Conservation (phyloP, 495 filamentous ascomycete species). For the Talaromyces borbonicus region DNA sequence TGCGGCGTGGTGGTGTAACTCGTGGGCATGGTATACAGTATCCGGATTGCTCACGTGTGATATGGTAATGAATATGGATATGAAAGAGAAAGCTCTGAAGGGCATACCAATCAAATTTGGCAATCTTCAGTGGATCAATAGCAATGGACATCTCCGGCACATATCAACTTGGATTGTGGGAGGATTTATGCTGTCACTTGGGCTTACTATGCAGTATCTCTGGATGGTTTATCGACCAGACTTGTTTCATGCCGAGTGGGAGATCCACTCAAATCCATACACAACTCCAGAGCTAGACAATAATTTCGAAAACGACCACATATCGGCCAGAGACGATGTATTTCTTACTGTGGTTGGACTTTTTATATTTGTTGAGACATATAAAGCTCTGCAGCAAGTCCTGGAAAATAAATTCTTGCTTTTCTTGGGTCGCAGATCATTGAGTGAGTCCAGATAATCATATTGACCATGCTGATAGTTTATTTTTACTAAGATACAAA, state of each 20-base stretch:
- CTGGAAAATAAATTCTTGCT: conserved; percentile 10
- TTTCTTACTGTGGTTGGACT: conserved; percentile 24
- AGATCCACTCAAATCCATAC: conserved; percentile 25
- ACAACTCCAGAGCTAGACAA: conserved; percentile 15
- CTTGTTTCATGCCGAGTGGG: conserved; percentile 15
- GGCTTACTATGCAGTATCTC: conserved; percentile 23
- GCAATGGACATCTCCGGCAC: conserved; percentile 1
- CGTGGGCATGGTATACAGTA: conserved; percentile 27
- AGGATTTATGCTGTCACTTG: conserved; percentile 14
- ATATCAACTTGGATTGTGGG: conserved; percentile 16
- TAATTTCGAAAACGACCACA: conserved; percentile 12
- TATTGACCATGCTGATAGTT: neutral
- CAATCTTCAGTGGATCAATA: neutral
- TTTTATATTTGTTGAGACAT: conserved; percentile 20
- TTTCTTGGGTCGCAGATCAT: conserved; percentile 5
- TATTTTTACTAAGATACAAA: too few species aligned
- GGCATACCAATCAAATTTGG: conserved; percentile 11
- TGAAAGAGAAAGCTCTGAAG: conserved; percentile 13
- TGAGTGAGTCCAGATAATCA: neutral
- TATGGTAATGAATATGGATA: conserved; percentile 24
- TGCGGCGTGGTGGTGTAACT: conserved; percentile 29
- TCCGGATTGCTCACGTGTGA: conserved; percentile 24
- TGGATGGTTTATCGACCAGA: conserved; percentile 23
- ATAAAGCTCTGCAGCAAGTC: conserved; percentile 16
- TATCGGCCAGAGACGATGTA: conserved; percentile 23